Base-by-base conservation (phyloP, 2,329 filamentous ascomycete genomes). In the Acrocalymma vagum region DNA sequence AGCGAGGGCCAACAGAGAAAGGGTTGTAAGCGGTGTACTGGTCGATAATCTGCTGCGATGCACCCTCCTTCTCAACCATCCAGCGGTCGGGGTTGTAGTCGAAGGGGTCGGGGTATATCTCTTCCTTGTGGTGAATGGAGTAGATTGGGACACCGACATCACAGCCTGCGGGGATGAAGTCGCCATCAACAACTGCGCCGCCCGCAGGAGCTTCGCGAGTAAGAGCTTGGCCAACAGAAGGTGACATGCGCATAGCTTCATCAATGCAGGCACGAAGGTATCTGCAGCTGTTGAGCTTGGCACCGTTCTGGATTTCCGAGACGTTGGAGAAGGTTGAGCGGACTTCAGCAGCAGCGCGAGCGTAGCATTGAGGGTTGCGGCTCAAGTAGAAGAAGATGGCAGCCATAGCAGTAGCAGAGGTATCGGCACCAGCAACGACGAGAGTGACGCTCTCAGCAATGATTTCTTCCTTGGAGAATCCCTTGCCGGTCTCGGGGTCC, bases 1-100 rank as follows among this genome's bases (percentile, higher is more conserved):
- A 82, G 9, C 85, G 72, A 0, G 84, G 80, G 0, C 86, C 86
- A 46, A 87, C 70, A 17, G 78, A 83, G 55, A 89, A 89, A 2
- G 88, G 85, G 46, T 83, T 87, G 66, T 87, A 91, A 2, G 43
- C 38, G 10, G 38, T 24, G 11, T 46, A 31, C 29, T 26, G 17
- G 13, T 44, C 40, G 2, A 20, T 11, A 5, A 43, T 16, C 23
- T 44, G 47, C 20, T 49, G 42, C 13, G 22, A 15, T 13, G 37
- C 21, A 3, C 34, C 30, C 5, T 60, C 54, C 7, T 32, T 34
- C 22, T 34, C 30, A 3, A 39, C 37, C 3, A 65, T 35, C 59
- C 59, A 63, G n/a, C 59, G 46, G 30, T 53, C 50, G 1, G 60
- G 59, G 4, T 24, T 18, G 43, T 44, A 64, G 13, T 31, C 17